Percentiles rank a stretch among this genome's conserved stretches.
phyloP scores from a whole-genome alignment of 257 asterid species.

The Sherardia arvensis region DNA sequence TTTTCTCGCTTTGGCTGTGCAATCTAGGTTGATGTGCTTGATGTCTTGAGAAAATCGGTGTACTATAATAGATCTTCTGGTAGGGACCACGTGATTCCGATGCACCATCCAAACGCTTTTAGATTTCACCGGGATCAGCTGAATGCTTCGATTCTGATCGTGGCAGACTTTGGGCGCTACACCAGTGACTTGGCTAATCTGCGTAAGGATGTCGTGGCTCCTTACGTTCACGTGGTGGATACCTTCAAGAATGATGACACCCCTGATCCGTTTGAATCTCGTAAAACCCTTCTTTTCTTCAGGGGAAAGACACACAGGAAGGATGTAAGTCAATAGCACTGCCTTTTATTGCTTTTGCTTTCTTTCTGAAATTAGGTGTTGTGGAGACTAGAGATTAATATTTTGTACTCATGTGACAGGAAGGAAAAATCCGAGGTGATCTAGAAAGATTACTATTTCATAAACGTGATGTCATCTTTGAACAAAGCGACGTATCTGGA shows the following conservation, averaged over 20 bases:
- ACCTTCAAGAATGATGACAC: slow-evolving; percentile 41
- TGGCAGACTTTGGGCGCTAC: slow-evolving; percentile 88
- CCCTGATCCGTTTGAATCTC: slow-evolving; percentile 55
- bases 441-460: too few species aligned
- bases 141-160: slow-evolving; percentile 66
- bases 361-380: not conserved
- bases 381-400: not conserved
- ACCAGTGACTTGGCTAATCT: slow-evolving; percentile 44
- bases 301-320: slow-evolving; percentile 81
- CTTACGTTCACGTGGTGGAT: slow-evolving; percentile 73
- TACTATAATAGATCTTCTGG: slow-evolving; percentile 77
- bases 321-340: slow-evolving; percentile 44
- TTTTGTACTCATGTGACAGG: slow-evolving; percentile 40
- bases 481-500: slow-evolving; percentile 55
- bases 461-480: slow-evolving; percentile 60
- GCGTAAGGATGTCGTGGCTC: slow-evolving; percentile 86
- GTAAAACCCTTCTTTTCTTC: slow-evolving; percentile 71
- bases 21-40: slow-evolving; percentile 56
- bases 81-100: slow-evolving; percentile 75
- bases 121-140: slow-evolving; percentile 57
- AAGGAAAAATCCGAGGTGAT: slow-evolving; percentile 62
- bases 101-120: slow-evolving; percentile 97
- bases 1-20: not conserved
- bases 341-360: not conserved
- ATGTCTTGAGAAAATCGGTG: slow-evolving; percentile 47